Conservation (phyloP, 83 land plant genomes). For the Picea abies region DNA sequence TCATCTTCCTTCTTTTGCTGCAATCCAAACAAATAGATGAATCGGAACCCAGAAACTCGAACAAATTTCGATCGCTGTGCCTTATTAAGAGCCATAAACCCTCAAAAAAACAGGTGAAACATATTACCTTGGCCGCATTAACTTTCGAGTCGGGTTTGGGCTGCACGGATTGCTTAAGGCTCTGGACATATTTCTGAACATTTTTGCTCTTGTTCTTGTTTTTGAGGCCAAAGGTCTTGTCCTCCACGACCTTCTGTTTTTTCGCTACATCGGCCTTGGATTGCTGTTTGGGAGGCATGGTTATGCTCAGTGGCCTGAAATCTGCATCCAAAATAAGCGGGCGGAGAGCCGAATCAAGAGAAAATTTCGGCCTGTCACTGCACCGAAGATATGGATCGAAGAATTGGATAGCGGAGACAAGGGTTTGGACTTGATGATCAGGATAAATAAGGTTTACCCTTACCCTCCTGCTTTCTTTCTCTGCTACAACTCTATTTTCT, state of each 20-base stretch:
- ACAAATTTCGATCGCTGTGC: no score
- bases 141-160: constrained; percentile 73
- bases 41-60: not conserved
- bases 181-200: constrained; percentile 98
- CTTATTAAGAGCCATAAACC: not conserved
- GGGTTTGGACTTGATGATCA: no score
- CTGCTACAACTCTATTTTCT: no score
- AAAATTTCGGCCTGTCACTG: no score
- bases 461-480: no score
- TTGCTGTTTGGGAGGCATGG: constrained; percentile 67
- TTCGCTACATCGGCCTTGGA: constrained; percentile 90
- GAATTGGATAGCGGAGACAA: no score
- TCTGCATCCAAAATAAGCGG: no score
- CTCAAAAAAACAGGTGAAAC: constrained; percentile 1
- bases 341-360: no score
- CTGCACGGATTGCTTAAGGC: constrained; percentile 81
- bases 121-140: constrained; percentile 65
- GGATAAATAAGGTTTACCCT: no score
- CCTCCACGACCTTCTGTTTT: constrained; percentile 99
- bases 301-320: not conserved
- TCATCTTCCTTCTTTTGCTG: constrained; percentile 99
- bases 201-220: constrained; percentile 99
- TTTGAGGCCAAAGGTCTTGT: constrained; percentile 98
- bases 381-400: no score
- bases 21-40: constrained; percentile 2